Conservation (phyloP, 345 rosid species). For the Eucalyptus polybractea region DNA sequence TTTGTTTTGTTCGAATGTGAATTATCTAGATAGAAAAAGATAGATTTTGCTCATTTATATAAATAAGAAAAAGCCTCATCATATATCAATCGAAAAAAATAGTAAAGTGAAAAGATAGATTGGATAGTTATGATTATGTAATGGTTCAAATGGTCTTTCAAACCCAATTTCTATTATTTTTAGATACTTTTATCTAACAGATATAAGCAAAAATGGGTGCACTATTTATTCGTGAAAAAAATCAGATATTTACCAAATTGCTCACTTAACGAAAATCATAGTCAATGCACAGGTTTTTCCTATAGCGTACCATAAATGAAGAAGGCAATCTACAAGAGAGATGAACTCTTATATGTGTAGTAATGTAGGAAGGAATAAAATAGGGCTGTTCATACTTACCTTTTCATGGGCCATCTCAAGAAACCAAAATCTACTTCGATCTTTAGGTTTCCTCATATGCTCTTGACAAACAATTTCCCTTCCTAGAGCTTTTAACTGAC, state of each 20-base stretch:
- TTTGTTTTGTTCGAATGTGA: background rate
- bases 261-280: background rate
- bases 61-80: background rate
- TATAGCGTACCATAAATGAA: background rate
- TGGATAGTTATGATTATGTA: background rate
- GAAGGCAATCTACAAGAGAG: no score
- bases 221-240: background rate
- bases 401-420: no score
- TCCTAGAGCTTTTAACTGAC: background rate
- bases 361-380: no score
- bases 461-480: background rate
- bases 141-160: background rate
- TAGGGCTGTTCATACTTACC: no score
- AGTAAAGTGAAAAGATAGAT: background rate
- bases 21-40: background rate
- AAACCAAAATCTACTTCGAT: background rate
- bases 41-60: background rate
- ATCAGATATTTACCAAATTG: no score
- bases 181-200: background rate
- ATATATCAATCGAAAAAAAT: no score
- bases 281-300: background rate
- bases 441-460: background rate
- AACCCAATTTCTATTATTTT: background rate
- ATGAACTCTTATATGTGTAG: no score
- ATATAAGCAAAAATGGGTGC: background rate